These are phyloP conservation scores for Mycosphaerella sp. DNA, from an alignment of 2,329 filamentous ascomycete genomes.

Conservation along the genomic window DNA sequence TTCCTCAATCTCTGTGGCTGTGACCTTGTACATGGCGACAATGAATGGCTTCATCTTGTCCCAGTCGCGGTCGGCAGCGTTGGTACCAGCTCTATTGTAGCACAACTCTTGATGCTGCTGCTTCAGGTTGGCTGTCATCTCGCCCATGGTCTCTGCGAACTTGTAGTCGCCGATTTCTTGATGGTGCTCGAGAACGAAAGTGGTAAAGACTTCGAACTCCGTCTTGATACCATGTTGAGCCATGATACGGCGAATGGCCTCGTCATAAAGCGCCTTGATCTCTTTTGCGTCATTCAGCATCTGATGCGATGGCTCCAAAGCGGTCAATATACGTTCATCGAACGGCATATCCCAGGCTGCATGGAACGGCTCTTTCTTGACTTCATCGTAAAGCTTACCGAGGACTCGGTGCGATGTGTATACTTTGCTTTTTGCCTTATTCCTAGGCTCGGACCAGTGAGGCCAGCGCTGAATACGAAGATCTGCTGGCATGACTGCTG, in stretches of 20 bases:
- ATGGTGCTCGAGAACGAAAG: slow-evolving; percentile 72
- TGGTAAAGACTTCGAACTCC: slow-evolving; percentile 88
- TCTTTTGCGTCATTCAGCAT: slow-evolving; percentile 54
- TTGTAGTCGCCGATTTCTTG: slow-evolving; percentile 73
- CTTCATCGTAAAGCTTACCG: slow-evolving; percentile 74
- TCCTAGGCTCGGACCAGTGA: slow-evolving; percentile 70
- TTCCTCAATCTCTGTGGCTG: slow-evolving; percentile 60
- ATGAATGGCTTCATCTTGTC: slow-evolving; percentile 63
- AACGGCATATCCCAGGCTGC: slow-evolving; percentile 69
- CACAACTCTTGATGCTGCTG: slow-evolving; percentile 63
- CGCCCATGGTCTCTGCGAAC: slow-evolving; percentile 73
- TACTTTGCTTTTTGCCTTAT: slow-evolving; percentile 39
- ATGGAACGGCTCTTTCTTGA: slow-evolving; percentile 61
- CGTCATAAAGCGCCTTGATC: slow-evolving; percentile 74
- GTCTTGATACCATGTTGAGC: slow-evolving; percentile 74
- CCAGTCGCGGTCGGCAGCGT: slow-evolving; percentile 38
- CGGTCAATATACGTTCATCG: slow-evolving; percentile 64
- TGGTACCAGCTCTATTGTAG: slow-evolving; percentile 53
- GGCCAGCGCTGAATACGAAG: slow-evolving; percentile 63
- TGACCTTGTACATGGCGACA: slow-evolving; percentile 82
- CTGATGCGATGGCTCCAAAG: slow-evolving; percentile 51
- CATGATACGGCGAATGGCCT: slow-evolving; percentile 69
- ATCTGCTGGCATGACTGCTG: slow-evolving; percentile 59
- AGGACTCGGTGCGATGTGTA: slow-evolving; percentile 68
- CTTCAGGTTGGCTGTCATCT: slow-evolving; percentile 59